Base-by-base conservation (phyloP, 164 flowering plant genomes). In the Santalum album region DNA sequence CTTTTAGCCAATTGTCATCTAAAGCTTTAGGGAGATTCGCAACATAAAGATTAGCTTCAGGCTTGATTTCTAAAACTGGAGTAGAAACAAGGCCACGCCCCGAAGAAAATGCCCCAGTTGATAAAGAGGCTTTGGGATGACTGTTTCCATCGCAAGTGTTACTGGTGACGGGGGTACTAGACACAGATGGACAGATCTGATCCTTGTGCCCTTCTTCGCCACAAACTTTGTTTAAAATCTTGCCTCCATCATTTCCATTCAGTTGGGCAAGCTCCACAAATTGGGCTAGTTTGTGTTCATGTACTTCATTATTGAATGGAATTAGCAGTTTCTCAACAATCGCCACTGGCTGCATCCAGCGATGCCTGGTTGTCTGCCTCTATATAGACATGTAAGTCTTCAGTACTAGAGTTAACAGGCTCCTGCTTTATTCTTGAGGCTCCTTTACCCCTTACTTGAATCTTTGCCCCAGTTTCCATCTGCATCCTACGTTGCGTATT, bases 381-480 rank as follows among this genome's bases (percentile, higher is more conserved):
- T 40, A 76, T 61, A 19, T 55, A 60, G 48, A 74, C 79, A 66
- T 74, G 84, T 51, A 76, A 59, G 34, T 76, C 81, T 9, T 75
- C 80, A 38, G 61, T 49, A 23, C 71, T 73, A 44, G 55, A 40
- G 44, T 49, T 50, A 42, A 58, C 59, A 39, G 40, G 19, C 17
- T 50, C 35, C 12, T 15, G 19, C 35, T 34, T 27, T 22, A 1
- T 32, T 47, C 22, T 44, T 61, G 17, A 26, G 21, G 72, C 68
- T 7, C 75, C 81, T 60, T 58, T 68, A 29, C 84, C 81, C 53
- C 72, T 63, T 14, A 79, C 22, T 1, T 25, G 3, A 47, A 79
- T 68, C 69, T 27, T 74, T 1, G 84, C 79, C 4, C 81, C 81
- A 36, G 75, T 72, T 60, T 76, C 66, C 44, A 50, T 69, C 65